Evolutionary conservation across 192 early-diverging fungal species (phyloP).

Genomic region (Podila minutissima): DNA sequence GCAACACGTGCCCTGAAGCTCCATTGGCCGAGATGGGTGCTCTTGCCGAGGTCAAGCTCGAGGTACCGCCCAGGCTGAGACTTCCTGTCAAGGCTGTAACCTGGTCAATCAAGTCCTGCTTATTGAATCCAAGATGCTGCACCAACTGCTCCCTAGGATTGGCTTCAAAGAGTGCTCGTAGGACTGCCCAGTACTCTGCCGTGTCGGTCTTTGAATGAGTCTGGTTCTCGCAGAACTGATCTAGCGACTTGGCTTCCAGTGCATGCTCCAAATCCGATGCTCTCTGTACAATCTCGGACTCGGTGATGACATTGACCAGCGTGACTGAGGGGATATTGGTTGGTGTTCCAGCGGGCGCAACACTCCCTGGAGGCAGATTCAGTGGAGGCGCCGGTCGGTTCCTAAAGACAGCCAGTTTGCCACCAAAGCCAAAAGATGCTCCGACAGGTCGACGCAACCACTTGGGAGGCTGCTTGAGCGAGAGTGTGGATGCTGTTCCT

Average conservation of each 20-base stretch:
- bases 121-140: conserved; percentile 89
- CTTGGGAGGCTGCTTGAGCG: conserved; percentile 89
- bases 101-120: conserved; percentile 68
- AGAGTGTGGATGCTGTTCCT: conserved; percentile 56
- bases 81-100: conserved; percentile 59
- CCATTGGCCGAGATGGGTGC: neutral
- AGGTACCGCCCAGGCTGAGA: conserved; percentile 32
- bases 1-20: neutral
- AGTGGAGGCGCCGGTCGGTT: conserved; percentile 56
- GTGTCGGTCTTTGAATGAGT: conserved; percentile 25
- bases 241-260: conserved; percentile 59
- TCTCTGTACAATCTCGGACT: conserved; percentile 74
- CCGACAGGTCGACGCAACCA: conserved; percentile 95
- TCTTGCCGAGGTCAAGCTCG: conserved; percentile 5
- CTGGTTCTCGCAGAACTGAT: conserved; percentile 53
- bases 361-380: conserved; percentile 52
- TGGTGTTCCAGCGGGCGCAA: conserved; percentile 34
- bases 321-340: conserved; percentile 57
- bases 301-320: conserved; percentile 74
- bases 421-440: conserved; percentile 90
- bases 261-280: conserved; percentile 79
- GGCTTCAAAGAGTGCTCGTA: conserved; percentile 85
- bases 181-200: conserved; percentile 77
- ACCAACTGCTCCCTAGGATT: conserved; percentile 84
- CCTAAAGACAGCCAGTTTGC: conserved; percentile 86